These are phyloP conservation scores for Phytophthora idaei DNA, from an alignment of 352 stramenopile genomes.

Conservation along the genomic window DNA sequence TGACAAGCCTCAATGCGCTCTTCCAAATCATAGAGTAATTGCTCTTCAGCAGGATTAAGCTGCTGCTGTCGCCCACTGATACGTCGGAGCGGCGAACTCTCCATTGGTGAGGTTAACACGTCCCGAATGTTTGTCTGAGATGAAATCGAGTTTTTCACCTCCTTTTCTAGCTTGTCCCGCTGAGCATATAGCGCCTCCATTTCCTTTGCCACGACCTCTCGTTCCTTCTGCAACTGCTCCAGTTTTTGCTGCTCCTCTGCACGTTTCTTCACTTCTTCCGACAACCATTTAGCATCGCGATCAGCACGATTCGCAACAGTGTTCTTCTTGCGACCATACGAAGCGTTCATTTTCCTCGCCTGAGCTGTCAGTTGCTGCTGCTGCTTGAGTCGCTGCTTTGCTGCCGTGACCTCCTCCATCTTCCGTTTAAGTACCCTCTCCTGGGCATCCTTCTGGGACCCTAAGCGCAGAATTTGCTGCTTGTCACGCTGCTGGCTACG, in stretches of 20 bases:
- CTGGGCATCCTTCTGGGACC: conserved; percentile 83
- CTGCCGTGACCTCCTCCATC: conserved; percentile 84
- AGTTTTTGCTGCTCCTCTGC: conserved; percentile 86
- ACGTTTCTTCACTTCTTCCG: conserved; percentile 81
- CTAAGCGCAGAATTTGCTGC: conserved; percentile 82
- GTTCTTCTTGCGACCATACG: conserved; percentile 60
- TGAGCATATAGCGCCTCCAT: conserved; percentile 84
- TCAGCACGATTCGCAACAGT: conserved; percentile 38
- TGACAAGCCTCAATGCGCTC: conserved; percentile 88
- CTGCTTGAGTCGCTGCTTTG: conserved; percentile 84
- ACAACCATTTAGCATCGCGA: conserved; percentile 81
- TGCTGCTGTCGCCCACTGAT: conserved; percentile 50
- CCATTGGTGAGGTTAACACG: conserved; percentile 78
- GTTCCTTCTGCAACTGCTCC: conserved; percentile 82
- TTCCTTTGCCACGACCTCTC: conserved; percentile 75
- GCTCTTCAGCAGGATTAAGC: conserved; percentile 81
- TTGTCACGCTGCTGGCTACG: conserved; percentile 83
- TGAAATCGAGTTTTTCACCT: conserved; percentile 70
- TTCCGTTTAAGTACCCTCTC: conserved; percentile 88
- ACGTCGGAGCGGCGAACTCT: conserved; percentile 48
- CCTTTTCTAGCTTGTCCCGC: conserved; percentile 70
- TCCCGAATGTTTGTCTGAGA: conserved; percentile 75
- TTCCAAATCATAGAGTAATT: conserved; percentile 83
- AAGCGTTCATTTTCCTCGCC: conserved; percentile 67
- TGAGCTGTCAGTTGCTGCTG: conserved; percentile 80